These are phyloP conservation scores for Didymella pomorum DNA, from an alignment of 2,329 filamentous ascomycete genomes.

Conservation along the genomic window DNA sequence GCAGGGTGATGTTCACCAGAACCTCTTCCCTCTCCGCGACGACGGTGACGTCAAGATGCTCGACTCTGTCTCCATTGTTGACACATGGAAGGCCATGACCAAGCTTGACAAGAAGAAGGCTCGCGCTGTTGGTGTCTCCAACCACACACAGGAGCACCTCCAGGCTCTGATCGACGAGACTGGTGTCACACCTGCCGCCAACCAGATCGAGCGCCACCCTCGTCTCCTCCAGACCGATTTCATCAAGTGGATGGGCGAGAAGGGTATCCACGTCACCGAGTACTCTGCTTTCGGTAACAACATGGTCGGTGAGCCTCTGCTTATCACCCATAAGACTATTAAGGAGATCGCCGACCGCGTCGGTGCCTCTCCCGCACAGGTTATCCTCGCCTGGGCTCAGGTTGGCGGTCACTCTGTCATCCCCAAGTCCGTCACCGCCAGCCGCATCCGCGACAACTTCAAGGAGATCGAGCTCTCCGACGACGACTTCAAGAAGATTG, in stretches of 20 bases:
- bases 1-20: conserved; percentile 50
- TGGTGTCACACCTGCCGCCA: conserved; percentile 38
- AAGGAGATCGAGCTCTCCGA: conserved; percentile 42
- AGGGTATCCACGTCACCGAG: conserved; percentile 43
- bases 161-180: conserved; percentile 62
- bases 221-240: conserved; percentile 40
- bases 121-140: conserved; percentile 42
- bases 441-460: conserved; percentile 45
- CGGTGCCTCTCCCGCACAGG: conserved; percentile 74
- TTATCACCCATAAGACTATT: conserved; percentile 64
- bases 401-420: conserved; percentile 59
- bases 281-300: conserved; percentile 60
- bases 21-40: conserved; percentile 35
- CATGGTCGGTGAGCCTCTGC: conserved; percentile 60
- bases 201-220: conserved; percentile 46
- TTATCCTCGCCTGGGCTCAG: conserved; percentile 86
- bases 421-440: conserved; percentile 44
- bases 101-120: conserved; percentile 47
- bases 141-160: conserved; percentile 50
- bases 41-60: conserved; percentile 23
- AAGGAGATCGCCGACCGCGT: conserved; percentile 70
- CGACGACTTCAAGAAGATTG: conserved; percentile 42
- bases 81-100: conserved; percentile 52
- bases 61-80: conserved; percentile 66
- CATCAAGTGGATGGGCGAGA: conserved; percentile 41